Base-by-base conservation (phyloP, 179 eudicot genomes). In the Camellia oleifera region DNA sequence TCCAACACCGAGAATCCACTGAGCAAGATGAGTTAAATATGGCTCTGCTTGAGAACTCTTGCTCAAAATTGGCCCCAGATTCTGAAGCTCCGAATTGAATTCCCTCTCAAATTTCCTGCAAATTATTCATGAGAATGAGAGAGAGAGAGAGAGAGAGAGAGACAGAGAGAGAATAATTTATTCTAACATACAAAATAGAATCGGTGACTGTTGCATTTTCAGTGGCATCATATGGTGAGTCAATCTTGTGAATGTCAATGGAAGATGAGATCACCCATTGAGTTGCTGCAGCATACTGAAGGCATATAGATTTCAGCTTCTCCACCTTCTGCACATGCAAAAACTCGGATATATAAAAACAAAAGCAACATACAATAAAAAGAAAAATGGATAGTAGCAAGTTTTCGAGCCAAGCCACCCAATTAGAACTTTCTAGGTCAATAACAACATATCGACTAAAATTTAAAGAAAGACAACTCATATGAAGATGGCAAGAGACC, bases 91-190 rank as follows among this genome's bases (percentile, higher is more conserved):
- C 50, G 78, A 23, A 76, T 90, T 87, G 81, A 95, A 92, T 78
- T 93, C 97, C 80, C 80, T 86, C 77, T 93, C 98, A 68, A 95
- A 95, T 82, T 89, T 93, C 90, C 98, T 95, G 94, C 85, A 88
- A n/a, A 79, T 72, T 72, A 9, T n/a, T 8, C 32, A 60, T 75
- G 13, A 7, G 75, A 72, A 50, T 67, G 74, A 50, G 40, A 76
- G 45, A 64, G 45, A 77, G 45, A 74, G 75, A 74, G 26, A 76
- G 56, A 73, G 66, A 75, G 57, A 46, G 60, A 63, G 40, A 76
- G 78, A 74, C 50, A 18, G 65, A 61, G 75, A 32, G 52, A 66
- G 40, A 15, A 45, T 54, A 48, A 50, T 75, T 78, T 56, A 32
- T 78, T 71, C 26, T 3, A 72, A 82, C 90, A 82, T 87, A 93